Base-by-base conservation (phyloP, 495 filamentous ascomycete genomes). In the Sphaerosporella brunnea region DNA sequence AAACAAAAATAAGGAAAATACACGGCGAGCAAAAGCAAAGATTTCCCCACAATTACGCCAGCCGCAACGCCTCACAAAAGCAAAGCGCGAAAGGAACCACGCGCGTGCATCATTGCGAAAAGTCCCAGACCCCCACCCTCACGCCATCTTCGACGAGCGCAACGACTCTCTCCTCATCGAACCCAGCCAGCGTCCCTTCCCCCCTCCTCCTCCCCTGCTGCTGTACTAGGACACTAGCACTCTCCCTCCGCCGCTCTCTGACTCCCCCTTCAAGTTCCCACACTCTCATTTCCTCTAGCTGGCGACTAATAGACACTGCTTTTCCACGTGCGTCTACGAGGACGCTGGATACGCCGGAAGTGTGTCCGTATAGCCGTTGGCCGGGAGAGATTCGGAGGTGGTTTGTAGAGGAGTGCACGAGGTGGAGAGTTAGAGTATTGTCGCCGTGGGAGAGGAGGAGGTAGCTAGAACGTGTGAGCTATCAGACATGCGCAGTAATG, bases 151-250 rank as follows among this genome's bases (percentile, higher is more conserved):
- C 83, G 39, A 82, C 78, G 38, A 93, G 67, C 39, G 95, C 72
- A 49, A 95, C 77, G 8, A 97, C 82, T 62, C 83, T 79, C 63
- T 95, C 84, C 28, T 95, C 90, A 58, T 96, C 84, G 62, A 95
- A 97, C 2, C 84, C 84, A 88, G 73, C 74, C 79, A 93, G 32
- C 78, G 72, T 50, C 68, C 65, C 30, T 21, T 25, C 19, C n/a
- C 15, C 52, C 45, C 19, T 37, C 36, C 18, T 54, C 50, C 36
- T 49, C 47, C 25, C 39, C 51, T 8, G 46, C 34, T 51, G 47
- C 32, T 48, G 25, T 51, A 55, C 40, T 45, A 48, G 40, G 50
- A 54, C 47, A 48, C 53, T 60, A 44, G 41, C 48, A 35, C 37
- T 42, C 36, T 23, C 19, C 26, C 45, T 55, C 34, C 38, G 48